Conservation (phyloP, 2,329 filamentous ascomycete genomes). For the Scedosporium dehoogii region DNA sequence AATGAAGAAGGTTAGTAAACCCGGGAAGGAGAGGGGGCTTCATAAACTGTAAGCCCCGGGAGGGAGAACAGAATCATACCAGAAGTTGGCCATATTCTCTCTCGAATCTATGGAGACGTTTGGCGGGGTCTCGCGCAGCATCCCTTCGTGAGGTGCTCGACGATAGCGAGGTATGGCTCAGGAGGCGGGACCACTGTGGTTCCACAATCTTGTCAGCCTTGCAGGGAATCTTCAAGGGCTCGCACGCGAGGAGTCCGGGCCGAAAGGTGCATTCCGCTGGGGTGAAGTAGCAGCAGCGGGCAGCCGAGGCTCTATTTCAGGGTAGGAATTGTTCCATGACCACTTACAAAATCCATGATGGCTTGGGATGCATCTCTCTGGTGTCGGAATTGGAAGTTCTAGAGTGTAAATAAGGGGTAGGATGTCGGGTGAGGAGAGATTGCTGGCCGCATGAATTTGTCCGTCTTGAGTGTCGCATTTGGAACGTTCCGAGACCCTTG, state of each 20-base stretch:
- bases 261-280: not conserved
- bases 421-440: not conserved
- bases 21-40: not conserved
- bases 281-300: not conserved
- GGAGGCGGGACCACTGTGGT: conserved; percentile 54
- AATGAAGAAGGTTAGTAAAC: too few species aligned
- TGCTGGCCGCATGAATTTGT: not conserved
- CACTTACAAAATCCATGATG: conserved; percentile 49
- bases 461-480: conserved; percentile 1
- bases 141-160: conserved; percentile 46
- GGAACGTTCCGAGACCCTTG: conserved; percentile 1
- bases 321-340: not conserved
- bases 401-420: not conserved
- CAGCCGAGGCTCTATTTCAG: not conserved
- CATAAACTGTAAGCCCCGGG: not conserved
- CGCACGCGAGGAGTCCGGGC: not conserved
- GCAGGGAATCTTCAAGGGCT: conserved; percentile 10
- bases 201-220: conserved; percentile 8
- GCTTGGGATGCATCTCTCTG: conserved; percentile 34
- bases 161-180: conserved; percentile 52
- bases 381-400: not conserved
- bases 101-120: conserved; percentile 56
- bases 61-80: conserved; percentile 30
- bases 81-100: conserved; percentile 55
- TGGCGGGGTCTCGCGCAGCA: conserved; percentile 51